Evolutionary conservation across 208 protist species (phyloP).

Genomic region (Wallacemonas sp.): DNA sequence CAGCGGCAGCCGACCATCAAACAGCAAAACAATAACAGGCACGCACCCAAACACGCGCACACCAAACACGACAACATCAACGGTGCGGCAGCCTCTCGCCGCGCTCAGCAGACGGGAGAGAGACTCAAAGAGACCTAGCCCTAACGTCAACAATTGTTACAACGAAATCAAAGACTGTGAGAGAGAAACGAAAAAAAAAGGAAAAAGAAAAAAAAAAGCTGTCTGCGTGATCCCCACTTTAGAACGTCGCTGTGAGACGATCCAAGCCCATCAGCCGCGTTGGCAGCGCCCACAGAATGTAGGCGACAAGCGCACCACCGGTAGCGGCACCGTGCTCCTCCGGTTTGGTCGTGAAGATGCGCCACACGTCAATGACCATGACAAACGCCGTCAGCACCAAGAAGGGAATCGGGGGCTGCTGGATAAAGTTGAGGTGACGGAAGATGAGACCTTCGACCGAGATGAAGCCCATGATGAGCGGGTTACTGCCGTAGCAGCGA

Average conservation of each 20-base stretch:
- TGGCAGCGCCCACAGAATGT: constrained; percentile 85
- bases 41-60: neutral
- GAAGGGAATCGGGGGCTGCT: constrained; percentile 89
- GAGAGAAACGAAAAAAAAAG: constrained; percentile 5
- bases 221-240: constrained; percentile 7
- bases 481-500: constrained; percentile 83
- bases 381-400: constrained; percentile 86
- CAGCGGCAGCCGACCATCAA: no score
- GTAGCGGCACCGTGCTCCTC: constrained; percentile 85
- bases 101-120: no score
- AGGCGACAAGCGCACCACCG: constrained; percentile 83
- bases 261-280: constrained; percentile 83
- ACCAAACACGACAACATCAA: neutral
- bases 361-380: constrained; percentile 90
- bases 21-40: neutral
- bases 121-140: no score
- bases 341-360: constrained; percentile 79
- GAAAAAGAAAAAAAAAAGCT: neutral
- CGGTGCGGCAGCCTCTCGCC: no score
- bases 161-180: constrained; percentile 7
- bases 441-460: constrained; percentile 86
- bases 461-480: constrained; percentile 87
- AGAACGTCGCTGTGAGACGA: constrained; percentile 80
- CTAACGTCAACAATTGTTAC: no score
- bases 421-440: constrained; percentile 88